Evolutionary conservation across 164 flowering plant species (phyloP), one percentile per base, ranked within the genome.

Genomic region (Aristolochia californica): DNA sequence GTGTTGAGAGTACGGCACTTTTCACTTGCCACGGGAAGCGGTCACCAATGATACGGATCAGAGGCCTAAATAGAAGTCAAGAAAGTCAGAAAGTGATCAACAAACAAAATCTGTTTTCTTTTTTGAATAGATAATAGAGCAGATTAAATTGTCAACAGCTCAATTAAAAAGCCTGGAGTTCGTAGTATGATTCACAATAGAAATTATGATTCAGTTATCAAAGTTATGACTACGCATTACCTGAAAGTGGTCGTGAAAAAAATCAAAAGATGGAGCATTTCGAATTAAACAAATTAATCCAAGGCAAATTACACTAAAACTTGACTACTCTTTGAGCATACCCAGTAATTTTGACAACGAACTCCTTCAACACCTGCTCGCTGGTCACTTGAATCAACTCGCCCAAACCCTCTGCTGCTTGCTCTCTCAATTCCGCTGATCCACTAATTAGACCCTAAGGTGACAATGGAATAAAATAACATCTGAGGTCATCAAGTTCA

Each of bases 21-120:
- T 94, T 94, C 56, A 94, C 99, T 70, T 94, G 97, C 99, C 99
- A 94, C 13, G 99, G 95, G 61, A 90, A 94, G 45, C 97, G 81
- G 67, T 94, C 99, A 53, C 99, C 97, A 54, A 94, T 79, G 26
- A 94, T 88, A 55, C 97, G 93, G 63, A 94, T 94, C 25, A 90
- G 88, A 66, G 99, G 97, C 81, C 99, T 94, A 87, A 43, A 66
- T 38, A 22, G 23, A 59, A 18, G 56, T 16, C 40, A 43, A 62
- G n/a, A n/a, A n/a, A n/a, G 26, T 23, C 38, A 20, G 45, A 48
- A 65, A 64, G 24, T 43, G 47, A 21, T 12, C 26, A 53, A 2
- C 9, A 25, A 44, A 56, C 13, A 45, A 18, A 40, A 56, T 26
- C 24, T 38, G 8, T 49, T 20, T 4, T 50, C 27, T 22, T 23